phyloP scores from a whole-genome alignment of 2,329 filamentous ascomycete species.

The Colletotrichum godetiae region DNA sequence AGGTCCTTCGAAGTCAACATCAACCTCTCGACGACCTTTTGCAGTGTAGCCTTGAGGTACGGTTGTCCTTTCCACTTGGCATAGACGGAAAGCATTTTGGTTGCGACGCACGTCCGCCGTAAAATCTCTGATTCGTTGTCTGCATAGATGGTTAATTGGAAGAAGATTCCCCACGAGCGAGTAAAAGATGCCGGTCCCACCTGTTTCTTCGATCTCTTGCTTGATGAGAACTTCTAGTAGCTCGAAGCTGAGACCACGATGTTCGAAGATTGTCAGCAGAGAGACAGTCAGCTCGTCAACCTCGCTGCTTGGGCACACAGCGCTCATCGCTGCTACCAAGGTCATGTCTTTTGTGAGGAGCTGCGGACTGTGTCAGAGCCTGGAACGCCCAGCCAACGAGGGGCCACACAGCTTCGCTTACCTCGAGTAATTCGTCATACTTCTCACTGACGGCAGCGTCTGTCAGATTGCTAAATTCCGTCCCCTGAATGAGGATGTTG shows the following conservation, averaged over 20 bases:
- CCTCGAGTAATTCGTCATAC: conserved; percentile 73
- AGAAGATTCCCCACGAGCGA: neutral
- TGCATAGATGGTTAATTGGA: conserved; percentile 37
- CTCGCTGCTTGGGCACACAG: conserved; percentile 74
- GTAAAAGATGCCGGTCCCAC: conserved; percentile 46
- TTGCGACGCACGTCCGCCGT: conserved; percentile 76
- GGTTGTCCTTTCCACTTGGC: conserved; percentile 76
- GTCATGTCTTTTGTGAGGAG: conserved; percentile 72
- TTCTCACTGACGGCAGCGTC: conserved; percentile 76
- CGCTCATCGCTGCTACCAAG: conserved; percentile 72
- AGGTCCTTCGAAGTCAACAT: conserved; percentile 75
- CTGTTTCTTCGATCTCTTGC: conserved; percentile 75
- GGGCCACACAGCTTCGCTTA: conserved; percentile 42
- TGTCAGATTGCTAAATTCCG: conserved; percentile 76
- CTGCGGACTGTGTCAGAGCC: conserved; percentile 44
- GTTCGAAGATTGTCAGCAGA: conserved; percentile 76
- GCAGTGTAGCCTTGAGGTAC: conserved; percentile 73
- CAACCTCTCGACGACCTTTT: conserved; percentile 74
- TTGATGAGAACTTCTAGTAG: conserved; percentile 75
- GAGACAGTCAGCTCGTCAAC: conserved; percentile 77
- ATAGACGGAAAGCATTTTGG: conserved; percentile 78
- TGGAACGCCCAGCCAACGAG: conserved; percentile 13
- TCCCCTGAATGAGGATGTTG: conserved; percentile 78
- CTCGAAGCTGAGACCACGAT: conserved; percentile 70
- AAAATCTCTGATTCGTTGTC: conserved; percentile 77